Evolutionary conservation across 371 early-diverging fungal species (phyloP), one percentile per base, ranked within the genome.

Genomic region (Rhizopus arrhizus): DNA sequence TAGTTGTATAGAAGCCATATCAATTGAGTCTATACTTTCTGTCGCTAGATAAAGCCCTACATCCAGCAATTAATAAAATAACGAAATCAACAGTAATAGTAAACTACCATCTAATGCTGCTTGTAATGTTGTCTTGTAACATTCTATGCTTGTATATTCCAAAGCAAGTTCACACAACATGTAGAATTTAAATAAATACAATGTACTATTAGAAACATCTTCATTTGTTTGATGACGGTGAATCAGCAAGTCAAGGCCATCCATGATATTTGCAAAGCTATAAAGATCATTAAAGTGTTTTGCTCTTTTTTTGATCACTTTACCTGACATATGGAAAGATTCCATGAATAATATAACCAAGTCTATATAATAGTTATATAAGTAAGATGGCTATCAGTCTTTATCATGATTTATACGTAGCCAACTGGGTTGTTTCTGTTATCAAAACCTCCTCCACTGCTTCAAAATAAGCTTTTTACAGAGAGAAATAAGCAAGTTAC

Each of bases 161-260:
- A 52, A 10, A 31, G 28, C 31, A 12, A 62, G 36, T 10, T 62
- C 63, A 7, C 46, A 62, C 8, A 62, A n/a, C n/a, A 52, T 43
- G 22, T 52, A 40, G 15, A 62, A 29, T 29, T 62, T 62, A 40
- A 57, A 56, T 8, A 62, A 15, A 33, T 62, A 62, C 2, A 62
- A 16, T 0, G 16, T 28, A 4, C 63, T 38, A 11, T 15, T 52
- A 29, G 40, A 6, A 13, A 31, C 47, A 9, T 29, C 4, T 2
- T 50, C 15, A 7, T n/a, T 52, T 16, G 16, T 11, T 32, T 55
- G 34, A 33, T 57, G 22, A 41, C 66, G 13, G 12, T 57, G 61
- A 29, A 66, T 59, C 11, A 61, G 9, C 3, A 66, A 16, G 29
- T 66, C 66, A 7, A 66, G 8, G 11, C 66, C 61, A 47, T 51